These are phyloP conservation scores for Parastagonospora avenae DNA, from an alignment of 2,329 filamentous ascomycete genomes.

Conservation along the genomic window DNA sequence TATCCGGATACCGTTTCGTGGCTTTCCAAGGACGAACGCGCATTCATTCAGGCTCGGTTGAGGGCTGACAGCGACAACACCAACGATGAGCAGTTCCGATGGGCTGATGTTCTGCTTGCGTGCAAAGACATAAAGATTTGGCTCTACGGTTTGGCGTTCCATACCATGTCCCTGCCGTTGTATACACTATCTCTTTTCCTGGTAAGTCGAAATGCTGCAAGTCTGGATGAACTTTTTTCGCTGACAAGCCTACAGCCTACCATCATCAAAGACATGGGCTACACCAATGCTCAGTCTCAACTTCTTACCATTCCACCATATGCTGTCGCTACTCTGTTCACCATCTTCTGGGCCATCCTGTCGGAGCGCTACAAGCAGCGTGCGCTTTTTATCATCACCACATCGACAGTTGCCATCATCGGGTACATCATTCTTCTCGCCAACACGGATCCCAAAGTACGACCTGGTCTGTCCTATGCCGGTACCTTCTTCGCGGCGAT, in stretches of 20 bases:
- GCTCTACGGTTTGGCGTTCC: constrained; percentile 72
- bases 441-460: constrained; percentile 35
- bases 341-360: constrained; percentile 40
- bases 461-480: constrained; percentile 45
- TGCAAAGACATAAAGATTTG: constrained; percentile 53
- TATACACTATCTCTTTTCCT: constrained; percentile 47
- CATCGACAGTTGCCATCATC: constrained; percentile 38
- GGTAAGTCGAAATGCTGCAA: constrained; percentile 45
- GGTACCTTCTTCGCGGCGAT: constrained; percentile 47
- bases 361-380: constrained; percentile 41
- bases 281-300: constrained; percentile 49
- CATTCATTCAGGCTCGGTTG: constrained; percentile 66
- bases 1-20: constrained; percentile 66
- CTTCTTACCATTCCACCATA: constrained; percentile 55
- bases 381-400: constrained; percentile 43
- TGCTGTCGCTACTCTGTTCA: constrained; percentile 45
- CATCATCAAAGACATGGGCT: constrained; percentile 52
- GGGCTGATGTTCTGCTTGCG: constrained; percentile 68
- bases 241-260: constrained; percentile 55
- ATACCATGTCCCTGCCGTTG: constrained; percentile 68
- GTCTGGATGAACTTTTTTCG: constrained; percentile 3
- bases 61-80: constrained; percentile 72
- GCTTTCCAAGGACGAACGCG: constrained; percentile 57
- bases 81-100: constrained; percentile 70
- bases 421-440: constrained; percentile 48